phyloP scores from a whole-genome alignment of 345 rosid species.

The Citrus maxima region DNA sequence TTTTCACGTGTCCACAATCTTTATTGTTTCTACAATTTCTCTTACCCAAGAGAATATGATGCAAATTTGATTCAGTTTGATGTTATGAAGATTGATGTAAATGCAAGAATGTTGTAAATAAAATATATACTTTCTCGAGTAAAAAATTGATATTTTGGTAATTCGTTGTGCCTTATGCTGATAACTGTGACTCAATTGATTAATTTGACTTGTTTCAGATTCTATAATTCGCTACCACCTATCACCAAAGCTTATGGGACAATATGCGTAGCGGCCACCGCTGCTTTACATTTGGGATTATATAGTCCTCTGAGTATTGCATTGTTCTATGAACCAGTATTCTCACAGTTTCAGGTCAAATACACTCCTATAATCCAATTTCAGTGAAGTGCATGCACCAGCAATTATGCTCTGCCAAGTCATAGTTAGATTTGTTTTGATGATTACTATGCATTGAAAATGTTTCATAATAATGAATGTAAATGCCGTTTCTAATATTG shows the following conservation, averaged over 20 bases:
- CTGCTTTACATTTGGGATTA: conserved; percentile 53
- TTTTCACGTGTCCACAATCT: not conserved
- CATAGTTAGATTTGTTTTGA: not conserved
- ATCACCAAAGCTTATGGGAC: conserved; percentile 89
- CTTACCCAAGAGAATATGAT: not conserved
- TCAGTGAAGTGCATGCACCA: not conserved
- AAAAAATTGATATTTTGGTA: not conserved
- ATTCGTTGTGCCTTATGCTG: not conserved
- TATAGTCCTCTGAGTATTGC: conserved; percentile 37
- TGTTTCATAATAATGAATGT: not conserved
- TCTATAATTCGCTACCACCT: conserved; percentile 82
- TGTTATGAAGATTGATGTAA: not conserved
- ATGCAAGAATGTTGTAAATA: not conserved
- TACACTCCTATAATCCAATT: not conserved
- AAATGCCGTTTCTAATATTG: not conserved
- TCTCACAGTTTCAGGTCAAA: conserved; percentile 66
- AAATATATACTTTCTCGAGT: not conserved
- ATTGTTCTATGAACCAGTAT: conserved; percentile 34
- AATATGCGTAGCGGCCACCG: conserved; percentile 54
- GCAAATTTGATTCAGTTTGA: not conserved
- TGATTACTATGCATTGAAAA: not conserved
- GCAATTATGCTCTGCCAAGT: not conserved
- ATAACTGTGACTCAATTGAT: not conserved
- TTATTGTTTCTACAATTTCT: not conserved
- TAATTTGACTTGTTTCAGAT: conserved; percentile 44